phyloP scores from a whole-genome alignment of 331 rosid species.

The Phaseolus coccineus region DNA sequence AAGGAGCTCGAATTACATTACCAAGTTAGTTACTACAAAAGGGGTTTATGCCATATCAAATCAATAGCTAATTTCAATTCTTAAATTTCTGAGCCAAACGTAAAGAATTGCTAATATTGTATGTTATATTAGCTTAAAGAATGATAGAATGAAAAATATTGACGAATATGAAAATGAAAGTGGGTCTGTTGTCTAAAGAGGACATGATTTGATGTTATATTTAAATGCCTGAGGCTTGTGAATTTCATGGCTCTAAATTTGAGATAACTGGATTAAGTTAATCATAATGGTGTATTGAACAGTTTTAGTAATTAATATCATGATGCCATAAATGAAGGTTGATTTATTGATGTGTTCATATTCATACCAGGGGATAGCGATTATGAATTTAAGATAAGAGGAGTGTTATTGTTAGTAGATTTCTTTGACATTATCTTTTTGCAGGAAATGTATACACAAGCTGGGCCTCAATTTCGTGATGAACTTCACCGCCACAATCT shows the following conservation, averaged over 20 bases:
- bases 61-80: conserved; percentile 25
- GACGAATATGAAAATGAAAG: conserved; percentile 28
- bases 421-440: conserved; percentile 44
- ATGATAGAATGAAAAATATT: conserved; percentile 14
- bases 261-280: conserved; percentile 21
- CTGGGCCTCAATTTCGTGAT: conserved; percentile 96
- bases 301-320: conserved; percentile 33
- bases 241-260: conserved; percentile 33
- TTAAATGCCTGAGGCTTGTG: conserved; percentile 2
- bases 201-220: conserved; percentile 20
- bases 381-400: conserved; percentile 6
- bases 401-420: conserved; percentile 27
- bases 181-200: conserved; percentile 32
- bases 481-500: conserved; percentile 96
- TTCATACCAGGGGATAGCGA: conserved; percentile 23
- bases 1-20: conserved; percentile 16
- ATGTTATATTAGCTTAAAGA: conserved; percentile 16
- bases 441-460: conserved; percentile 98
- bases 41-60: conserved; percentile 31
- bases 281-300: conserved; percentile 23
- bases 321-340: conserved; percentile 20
- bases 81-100: conserved; percentile 9
- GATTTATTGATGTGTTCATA: conserved; percentile 35
- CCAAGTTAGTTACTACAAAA: background rate
- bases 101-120: background rate